Conservation (phyloP, 768 basidiomycete species). For the Pleurotus tuber-regium region DNA sequence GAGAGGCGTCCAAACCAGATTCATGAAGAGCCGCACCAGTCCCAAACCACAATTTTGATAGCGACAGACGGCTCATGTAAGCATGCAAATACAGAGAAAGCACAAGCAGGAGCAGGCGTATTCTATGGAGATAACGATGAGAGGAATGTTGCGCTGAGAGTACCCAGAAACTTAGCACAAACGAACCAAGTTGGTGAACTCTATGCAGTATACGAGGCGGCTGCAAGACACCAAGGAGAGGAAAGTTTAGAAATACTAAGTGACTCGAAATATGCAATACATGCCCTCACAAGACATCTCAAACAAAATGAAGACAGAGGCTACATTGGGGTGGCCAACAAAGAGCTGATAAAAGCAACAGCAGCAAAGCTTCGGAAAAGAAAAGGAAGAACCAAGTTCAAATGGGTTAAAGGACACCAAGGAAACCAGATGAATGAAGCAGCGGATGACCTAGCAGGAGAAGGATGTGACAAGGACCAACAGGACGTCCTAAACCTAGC, state of each 20-base stretch:
- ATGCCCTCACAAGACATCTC: constrained; percentile 19
- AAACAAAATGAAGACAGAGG: constrained; percentile 25
- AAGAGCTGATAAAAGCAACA: constrained; percentile 5
- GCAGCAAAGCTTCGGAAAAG: constrained; percentile 12
- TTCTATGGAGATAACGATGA: constrained; percentile 5
- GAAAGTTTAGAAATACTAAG: constrained; percentile 14
- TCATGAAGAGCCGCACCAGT: neutral
- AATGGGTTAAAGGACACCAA: constrained; percentile 25
- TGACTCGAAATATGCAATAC: constrained; percentile 22
- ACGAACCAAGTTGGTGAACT: constrained; percentile 22
- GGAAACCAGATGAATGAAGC: constrained; percentile 18
- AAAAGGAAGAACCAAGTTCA: constrained; percentile 15
- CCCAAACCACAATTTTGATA: neutral
- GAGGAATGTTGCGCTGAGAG: constrained; percentile 13
- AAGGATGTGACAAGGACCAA: constrained; percentile 15
- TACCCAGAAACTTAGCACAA: constrained; percentile 14
- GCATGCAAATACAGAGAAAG: neutral
- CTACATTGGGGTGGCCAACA: constrained; percentile 20
- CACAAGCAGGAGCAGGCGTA: neutral
- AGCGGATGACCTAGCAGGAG: constrained; percentile 18
- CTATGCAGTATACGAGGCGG: constrained; percentile 7
- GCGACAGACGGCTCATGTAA: constrained; percentile 3
- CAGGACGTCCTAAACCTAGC: neutral
- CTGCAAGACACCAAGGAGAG: neutral
- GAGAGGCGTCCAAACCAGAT: neutral